These are phyloP conservation scores for Fusarium irregulare DNA, from an alignment of 2,329 filamentous ascomycete species.

Conservation along the genomic window DNA sequence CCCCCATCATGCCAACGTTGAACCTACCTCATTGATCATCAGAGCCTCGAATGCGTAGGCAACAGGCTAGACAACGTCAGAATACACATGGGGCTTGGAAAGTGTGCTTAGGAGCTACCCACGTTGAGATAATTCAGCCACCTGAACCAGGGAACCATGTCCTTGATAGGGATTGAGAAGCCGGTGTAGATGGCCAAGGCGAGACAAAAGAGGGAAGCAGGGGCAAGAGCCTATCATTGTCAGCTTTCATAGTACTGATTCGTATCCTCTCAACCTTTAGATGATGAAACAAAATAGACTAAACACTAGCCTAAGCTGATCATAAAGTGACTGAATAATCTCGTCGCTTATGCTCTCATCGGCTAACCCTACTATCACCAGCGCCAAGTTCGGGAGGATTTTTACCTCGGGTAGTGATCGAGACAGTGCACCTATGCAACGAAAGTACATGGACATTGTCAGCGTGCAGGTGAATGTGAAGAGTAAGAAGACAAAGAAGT, in stretches of 20 bases:
- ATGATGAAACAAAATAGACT: too few species aligned
- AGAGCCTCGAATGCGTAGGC: constrained; percentile 73
- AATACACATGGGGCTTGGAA: too few species aligned
- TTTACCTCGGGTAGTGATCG: background rate
- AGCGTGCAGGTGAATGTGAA: constrained; percentile 54
- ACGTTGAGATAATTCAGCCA: constrained; percentile 73
- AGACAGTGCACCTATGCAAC: background rate
- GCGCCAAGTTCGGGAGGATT: background rate
- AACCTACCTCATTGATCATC: constrained; percentile 68
- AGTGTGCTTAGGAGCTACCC: fast-evolving
- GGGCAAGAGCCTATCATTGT: constrained; percentile 53
- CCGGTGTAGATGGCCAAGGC: constrained; percentile 56
- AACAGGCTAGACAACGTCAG: constrained; percentile 54
- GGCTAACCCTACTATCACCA: too few species aligned
- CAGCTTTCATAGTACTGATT: background rate
- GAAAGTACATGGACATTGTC: constrained; percentile 59
- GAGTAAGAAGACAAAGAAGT: constrained; percentile 60
- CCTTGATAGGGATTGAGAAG: constrained; percentile 55
- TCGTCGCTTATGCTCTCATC: too few species aligned
- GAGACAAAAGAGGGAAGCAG: constrained; percentile 52
- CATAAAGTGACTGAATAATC: too few species aligned
- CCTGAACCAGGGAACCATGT: constrained; percentile 71
- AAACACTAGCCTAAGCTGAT: too few species aligned
- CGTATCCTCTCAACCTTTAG: too few species aligned
- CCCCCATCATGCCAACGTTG: too few species aligned